Evolutionary conservation across 2,329 filamentous ascomycete genomes (phyloP).

Genomic region (Tolypocladium nubicola): DNA sequence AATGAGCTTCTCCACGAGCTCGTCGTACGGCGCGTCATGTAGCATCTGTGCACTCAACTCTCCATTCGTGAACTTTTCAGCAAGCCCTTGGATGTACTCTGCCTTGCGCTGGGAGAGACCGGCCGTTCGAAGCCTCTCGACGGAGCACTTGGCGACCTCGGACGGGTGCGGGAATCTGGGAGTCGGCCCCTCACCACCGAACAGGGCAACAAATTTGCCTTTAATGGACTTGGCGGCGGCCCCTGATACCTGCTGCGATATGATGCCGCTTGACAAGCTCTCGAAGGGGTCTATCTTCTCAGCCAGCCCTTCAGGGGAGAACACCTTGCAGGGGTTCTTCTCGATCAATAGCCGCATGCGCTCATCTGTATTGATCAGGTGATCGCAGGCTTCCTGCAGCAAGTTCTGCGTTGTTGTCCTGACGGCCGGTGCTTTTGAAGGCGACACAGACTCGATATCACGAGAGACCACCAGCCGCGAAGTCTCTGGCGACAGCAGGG

Average conservation of each 20-base stretch:
- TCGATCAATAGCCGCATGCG: constrained; percentile 64
- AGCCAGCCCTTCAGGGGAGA: constrained; percentile 70
- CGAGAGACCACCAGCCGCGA: constrained; percentile 49
- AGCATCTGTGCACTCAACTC: constrained; percentile 70
- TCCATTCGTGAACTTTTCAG: constrained; percentile 65
- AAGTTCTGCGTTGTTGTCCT: constrained; percentile 57
- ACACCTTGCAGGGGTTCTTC: constrained; percentile 65
- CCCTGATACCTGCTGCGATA: constrained; percentile 92
- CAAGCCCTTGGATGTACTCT: constrained; percentile 83
- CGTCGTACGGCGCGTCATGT: constrained; percentile 70
- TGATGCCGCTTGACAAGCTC: constrained; percentile 74
- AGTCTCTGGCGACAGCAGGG: constrained; percentile 60
- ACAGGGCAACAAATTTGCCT: constrained; percentile 69
- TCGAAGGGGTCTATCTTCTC: constrained; percentile 85
- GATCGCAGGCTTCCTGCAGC: constrained; percentile 62
- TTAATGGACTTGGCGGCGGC: constrained; percentile 87
- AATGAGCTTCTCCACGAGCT: constrained; percentile 70
- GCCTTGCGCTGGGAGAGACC: constrained; percentile 91
- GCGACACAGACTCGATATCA: constrained; percentile 32
- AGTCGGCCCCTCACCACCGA: constrained; percentile 31
- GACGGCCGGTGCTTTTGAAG: constrained; percentile 25
- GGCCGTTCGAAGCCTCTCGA: constrained; percentile 66
- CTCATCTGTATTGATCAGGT: constrained; percentile 63
- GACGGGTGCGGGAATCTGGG: constrained; percentile 63
- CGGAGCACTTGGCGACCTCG: constrained; percentile 52